Base-by-base conservation (phyloP, 805 yeast species). In the Sporopachydermia quercuum region DNA sequence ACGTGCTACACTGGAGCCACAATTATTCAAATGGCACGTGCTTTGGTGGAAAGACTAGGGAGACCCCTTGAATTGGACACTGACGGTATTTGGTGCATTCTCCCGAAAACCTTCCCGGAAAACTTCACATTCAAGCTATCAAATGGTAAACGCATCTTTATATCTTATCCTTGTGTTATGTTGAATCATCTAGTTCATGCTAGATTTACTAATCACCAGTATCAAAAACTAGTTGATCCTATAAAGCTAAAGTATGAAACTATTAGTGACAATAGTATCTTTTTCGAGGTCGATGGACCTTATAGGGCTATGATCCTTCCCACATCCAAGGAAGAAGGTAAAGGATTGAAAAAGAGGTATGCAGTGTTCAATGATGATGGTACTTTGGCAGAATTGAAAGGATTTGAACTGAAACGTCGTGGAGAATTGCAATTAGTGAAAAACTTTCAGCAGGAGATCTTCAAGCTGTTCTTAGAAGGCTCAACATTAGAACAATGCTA, bases 51-150 rank as follows among this genome's bases (percentile, higher is more conserved):
- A 55, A 65, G 96, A 50, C 62, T 93, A 3, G 99, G 99, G 1
- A 69, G 97, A 49, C 98, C 98, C 0, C 63, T 91, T 44, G 99
- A 91, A 54, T 70, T 91, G 47, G 99, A 91, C 60, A 91, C 99
- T 0, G 99, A 91, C 68, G 99, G 99, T 66, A 91, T 91, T 53
- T 91, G 99, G 99, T 91, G 99, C 71, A 91, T 87, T 46, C 64
- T 91, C 36, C 98, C 99, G 2, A 69, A 75, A 39, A 73, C 94
- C 1, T 91, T 91, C 56, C 99, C 99, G 0, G 98, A 91, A 51
- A 80, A 86, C 48, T 85, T 68, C 57, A 66, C 66, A 15, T 74
- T 91, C 53, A 68, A 71, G 43, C 56, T 82, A 51, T 74, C 77
- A 47, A 76, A 78, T 50, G 97, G 97, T 3, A 83, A 83, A 54